Conservation (phyloP, 805 yeast genomes). For the Ogataea wickerhamii region DNA sequence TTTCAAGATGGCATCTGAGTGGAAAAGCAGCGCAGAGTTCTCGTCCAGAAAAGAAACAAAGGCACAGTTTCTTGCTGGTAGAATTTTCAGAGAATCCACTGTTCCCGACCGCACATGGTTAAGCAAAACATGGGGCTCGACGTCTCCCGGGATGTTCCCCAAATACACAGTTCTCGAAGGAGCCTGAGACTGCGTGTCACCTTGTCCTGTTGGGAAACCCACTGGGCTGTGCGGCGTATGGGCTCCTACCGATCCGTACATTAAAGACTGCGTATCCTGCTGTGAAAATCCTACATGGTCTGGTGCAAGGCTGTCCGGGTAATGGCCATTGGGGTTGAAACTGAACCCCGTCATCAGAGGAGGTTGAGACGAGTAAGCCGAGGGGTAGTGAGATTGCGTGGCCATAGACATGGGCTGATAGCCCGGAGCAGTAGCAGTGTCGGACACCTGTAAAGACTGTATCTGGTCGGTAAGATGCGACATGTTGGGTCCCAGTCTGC, state of each 20-base stretch:
- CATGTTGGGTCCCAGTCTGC: too few relatives aligned
- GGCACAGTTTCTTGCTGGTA: constrained; percentile 87
- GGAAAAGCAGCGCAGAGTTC: constrained; percentile 84
- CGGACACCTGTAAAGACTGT: not conserved
- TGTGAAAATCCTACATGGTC: not conserved
- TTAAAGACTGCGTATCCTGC: not conserved
- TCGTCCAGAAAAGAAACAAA: constrained; percentile 87
- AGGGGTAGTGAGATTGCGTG: too few relatives aligned
- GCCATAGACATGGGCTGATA: too few relatives aligned
- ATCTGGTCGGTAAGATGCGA: not conserved
- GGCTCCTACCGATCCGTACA: not conserved
- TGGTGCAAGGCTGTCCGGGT: not conserved
- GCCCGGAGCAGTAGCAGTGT: too few relatives aligned
- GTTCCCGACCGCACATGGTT: constrained; percentile 91
- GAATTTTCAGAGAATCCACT: constrained; percentile 70
- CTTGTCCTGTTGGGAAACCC: constrained; percentile 2
- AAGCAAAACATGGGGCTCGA: constrained; percentile 75
- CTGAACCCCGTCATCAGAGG: not conserved
- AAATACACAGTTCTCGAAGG: constrained; percentile 81
- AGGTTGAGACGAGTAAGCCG: not conserved
- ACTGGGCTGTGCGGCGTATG: not conserved
- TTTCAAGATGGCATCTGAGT: constrained; percentile 87
- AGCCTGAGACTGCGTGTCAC: constrained; percentile 7
- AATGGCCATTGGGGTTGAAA: not conserved
- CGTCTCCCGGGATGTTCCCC: constrained; percentile 81